phyloP scores from a whole-genome alignment of 2,329 filamentous ascomycete genomes.

The Endothia cerciana region DNA sequence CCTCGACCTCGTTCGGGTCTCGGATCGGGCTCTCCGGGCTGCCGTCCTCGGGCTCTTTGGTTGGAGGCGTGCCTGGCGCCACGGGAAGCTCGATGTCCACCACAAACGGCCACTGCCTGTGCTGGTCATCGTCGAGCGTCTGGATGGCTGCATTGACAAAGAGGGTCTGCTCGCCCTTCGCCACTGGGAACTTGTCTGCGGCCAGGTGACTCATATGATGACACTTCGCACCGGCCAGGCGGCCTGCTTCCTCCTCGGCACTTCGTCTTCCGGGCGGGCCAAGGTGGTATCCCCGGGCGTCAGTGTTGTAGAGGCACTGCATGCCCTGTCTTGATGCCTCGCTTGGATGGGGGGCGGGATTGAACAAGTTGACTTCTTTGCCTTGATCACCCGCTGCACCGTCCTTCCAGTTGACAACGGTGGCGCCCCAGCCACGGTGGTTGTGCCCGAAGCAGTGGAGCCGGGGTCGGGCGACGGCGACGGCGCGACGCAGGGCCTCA shows the following conservation, averaged over 20 bases:
- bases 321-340: neutral
- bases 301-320: neutral
- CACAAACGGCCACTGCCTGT: slow-evolving; percentile 1
- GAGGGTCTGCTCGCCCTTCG: neutral
- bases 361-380: neutral
- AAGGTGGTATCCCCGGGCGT: neutral
- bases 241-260: neutral
- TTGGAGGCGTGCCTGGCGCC: neutral
- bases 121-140: neutral
- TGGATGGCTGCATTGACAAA: slow-evolving; percentile 14
- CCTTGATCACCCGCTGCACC: neutral
- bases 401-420: slow-evolving; percentile 51
- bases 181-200: neutral
- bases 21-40: neutral
- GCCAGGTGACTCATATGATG: neutral
- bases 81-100: slow-evolving; percentile 12
- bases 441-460: slow-evolving; percentile 45
- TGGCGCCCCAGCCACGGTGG: slow-evolving; percentile 43
- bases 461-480: slow-evolving; percentile 37
- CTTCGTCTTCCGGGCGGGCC: neutral
- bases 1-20: neutral
- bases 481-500: slow-evolving; percentile 37
- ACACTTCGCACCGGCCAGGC: neutral
- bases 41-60: neutral
- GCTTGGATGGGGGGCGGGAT: neutral